Evolutionary conservation across 2,329 filamentous ascomycete species (phyloP), one percentile per base, ranked within the genome.

Genomic region (Colletotrichum sp.): DNA sequence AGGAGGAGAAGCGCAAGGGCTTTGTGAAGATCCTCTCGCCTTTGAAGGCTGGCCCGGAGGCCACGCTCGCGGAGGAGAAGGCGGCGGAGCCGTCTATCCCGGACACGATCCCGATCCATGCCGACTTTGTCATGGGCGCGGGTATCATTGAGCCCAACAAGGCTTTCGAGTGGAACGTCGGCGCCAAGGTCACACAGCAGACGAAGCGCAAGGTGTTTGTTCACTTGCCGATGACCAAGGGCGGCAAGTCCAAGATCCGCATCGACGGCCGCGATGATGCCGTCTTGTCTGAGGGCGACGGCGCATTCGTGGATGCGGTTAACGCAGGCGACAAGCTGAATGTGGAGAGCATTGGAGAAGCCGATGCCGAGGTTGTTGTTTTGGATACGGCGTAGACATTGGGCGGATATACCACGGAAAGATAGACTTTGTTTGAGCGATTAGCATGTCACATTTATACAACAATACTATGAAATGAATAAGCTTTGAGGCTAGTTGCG

Each of bases 41-140:
- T 8, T 87, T 95, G 9, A 92, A 93, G 77, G 92, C 87, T 6
- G 93, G 94, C 1, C 84, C 85, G 3, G 88, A 91, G 7, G 93
- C 93, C 6, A 90, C 89, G 1, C 81, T 83, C 1, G 88, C 90
- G 62, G 88, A 93, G 78, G 93, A 96, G 80, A 88, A 88, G 75
- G 89, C 87, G 8, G 92, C 90, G 1, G 88, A 91, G 75, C 91
- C 94, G 0, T 84, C 84, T 3, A 85, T 94, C 24, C 84, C 88
- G 2, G 89, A 86, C n/a, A 93, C 93, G 0, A 97, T 98, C 76
- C 94, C 94, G 9, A 93, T 97, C 69, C 93, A 97, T 81, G 93
- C 95, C 13, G 95, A 98, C 84, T 89, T 97, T 65, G 91, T 93
- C 74, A 97, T 97, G 94, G 91, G 90, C 43, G 95, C 95, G 0